A percentile compares a stretch with the other conserved stretches of the same genome.
phyloP scores from a whole-genome alignment of 257 asterid genomes.

The Przewalskia tangutica region DNA sequence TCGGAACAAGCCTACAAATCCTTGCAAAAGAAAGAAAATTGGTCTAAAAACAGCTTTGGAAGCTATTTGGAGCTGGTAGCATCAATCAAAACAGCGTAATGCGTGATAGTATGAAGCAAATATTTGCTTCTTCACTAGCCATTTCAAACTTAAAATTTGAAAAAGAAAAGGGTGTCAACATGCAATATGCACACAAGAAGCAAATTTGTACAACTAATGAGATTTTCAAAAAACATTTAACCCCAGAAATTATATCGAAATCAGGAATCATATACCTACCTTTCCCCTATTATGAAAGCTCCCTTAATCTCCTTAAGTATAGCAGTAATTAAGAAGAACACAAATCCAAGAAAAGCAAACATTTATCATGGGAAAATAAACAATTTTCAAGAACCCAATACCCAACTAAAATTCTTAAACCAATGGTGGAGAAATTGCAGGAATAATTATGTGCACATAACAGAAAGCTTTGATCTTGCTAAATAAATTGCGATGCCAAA shows the following conservation, averaged over 20 bases:
- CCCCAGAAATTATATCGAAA: neutral
- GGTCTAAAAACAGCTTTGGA: neutral
- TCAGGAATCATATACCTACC: neutral
- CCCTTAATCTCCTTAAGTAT: neutral
- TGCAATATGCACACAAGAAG: neutral
- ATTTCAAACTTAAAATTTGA: neutral
- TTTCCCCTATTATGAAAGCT: neutral
- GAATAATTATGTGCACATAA: neutral
- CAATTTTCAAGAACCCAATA: neutral
- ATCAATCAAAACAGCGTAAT: neutral
- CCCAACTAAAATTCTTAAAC: neutral
- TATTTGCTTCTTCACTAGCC: neutral
- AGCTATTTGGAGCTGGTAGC: neutral
- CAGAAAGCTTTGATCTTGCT: neutral
- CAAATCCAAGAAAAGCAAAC: neutral
- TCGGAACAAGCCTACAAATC: neutral
- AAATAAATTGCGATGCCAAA: neutral
- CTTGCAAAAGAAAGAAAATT: neutral
- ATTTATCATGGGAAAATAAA: neutral
- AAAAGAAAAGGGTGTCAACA: neutral
- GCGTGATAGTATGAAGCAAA: neutral
- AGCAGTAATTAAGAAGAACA: neutral
- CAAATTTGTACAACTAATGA: neutral
- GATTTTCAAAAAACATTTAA: neutral
- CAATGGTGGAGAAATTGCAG: neutral